Conservation (phyloP, 345 rosid genomes). For the Linum lewisii region DNA sequence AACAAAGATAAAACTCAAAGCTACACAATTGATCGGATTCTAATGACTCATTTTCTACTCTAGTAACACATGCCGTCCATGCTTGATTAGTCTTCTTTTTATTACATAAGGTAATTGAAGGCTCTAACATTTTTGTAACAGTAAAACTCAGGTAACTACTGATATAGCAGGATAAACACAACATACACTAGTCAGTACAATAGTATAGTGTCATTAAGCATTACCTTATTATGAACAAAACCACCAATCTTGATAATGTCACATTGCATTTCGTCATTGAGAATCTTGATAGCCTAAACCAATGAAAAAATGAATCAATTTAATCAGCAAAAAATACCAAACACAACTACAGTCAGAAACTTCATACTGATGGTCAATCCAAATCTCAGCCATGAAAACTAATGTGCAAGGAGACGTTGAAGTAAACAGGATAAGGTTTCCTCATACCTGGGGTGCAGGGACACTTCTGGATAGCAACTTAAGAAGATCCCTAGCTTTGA, state of each 20-base stretch:
- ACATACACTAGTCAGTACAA: no score
- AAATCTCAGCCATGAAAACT: no score
- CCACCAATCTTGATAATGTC: constrained; percentile 80
- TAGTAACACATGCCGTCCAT: no score
- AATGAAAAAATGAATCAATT: constrained; percentile 14
- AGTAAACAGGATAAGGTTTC: background rate
- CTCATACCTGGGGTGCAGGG: constrained; percentile 80
- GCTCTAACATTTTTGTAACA: no score
- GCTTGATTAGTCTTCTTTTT: no score
- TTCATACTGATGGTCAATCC: background rate
- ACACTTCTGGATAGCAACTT: constrained; percentile 90
- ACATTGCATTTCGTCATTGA: constrained; percentile 76
- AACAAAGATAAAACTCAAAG: background rate
- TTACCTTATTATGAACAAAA: constrained; percentile 79
- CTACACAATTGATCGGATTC: background rate
- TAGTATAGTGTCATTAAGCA: background rate
- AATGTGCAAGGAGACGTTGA: no score
- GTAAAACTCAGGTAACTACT: no score
- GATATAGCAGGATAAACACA: no score
- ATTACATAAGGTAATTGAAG: no score
- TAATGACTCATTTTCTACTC: background rate
- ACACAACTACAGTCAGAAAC: no score
- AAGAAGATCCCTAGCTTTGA: constrained; percentile 83
- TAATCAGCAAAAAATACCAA: constrained; percentile 1
- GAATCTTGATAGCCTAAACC: constrained; percentile 62